These are phyloP conservation scores for Teunomyces pallodes DNA, from an alignment of 805 yeast genomes.

Conservation along the genomic window DNA sequence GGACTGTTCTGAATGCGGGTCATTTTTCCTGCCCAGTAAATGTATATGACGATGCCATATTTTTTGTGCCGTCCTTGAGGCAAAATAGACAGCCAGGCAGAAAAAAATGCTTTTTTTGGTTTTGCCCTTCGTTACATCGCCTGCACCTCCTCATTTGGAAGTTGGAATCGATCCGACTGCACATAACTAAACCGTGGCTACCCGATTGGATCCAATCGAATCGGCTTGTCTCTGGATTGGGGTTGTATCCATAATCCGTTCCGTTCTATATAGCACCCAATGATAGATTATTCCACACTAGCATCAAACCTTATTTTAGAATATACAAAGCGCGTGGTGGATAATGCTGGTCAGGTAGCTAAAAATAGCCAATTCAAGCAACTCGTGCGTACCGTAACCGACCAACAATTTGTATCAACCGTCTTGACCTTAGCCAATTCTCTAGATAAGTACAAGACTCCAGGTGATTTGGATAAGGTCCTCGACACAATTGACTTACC, in stretches of 20 bases:
- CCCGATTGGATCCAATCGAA: no score
- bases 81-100: no score
- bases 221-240: background rate
- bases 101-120: no score
- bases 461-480: conserved; percentile 43
- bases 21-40: no score
- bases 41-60: no score
- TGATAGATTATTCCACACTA: conserved; percentile 7
- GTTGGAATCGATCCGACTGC: background rate
- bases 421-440: background rate
- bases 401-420: conserved; percentile 6
- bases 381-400: background rate
- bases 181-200: no score
- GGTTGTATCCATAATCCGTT: background rate
- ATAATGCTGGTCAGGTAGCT: background rate
- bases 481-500: conserved; percentile 63
- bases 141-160: no score
- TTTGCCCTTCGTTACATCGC: no score
- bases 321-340: conserved; percentile 8
- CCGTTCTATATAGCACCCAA: background rate
- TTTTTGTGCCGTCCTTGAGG: no score
- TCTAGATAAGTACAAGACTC: conserved; percentile 10
- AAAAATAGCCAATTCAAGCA: background rate
- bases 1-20: no score
- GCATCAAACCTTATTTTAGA: conserved; percentile 10